Percentiles rank a stretch among this genome's conserved stretches.
Conservation (phyloP, 352 stramenopile species). For the Pythium vanterpoolii region DNA sequence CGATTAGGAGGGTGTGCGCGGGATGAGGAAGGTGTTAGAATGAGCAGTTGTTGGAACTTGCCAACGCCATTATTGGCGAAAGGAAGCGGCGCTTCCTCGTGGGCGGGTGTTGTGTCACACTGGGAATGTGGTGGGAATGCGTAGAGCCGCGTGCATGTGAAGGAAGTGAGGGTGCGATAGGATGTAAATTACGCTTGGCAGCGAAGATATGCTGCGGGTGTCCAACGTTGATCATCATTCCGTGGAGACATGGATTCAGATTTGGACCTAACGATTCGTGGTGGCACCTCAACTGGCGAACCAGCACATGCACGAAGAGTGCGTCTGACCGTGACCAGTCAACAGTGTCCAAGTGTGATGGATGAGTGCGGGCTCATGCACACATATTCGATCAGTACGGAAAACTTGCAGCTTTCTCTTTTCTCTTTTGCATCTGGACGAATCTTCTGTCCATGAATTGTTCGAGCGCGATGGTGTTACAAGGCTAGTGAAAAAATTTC, state of each 20-base stretch:
- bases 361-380: too few relatives aligned
- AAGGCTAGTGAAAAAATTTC: too few relatives aligned
- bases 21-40: slow-evolving; percentile 1
- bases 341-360: too few relatives aligned
- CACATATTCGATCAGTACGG: too few relatives aligned
- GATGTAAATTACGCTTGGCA: neutral
- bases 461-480: too few relatives aligned
- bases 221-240: slow-evolving; percentile 3
- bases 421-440: too few relatives aligned
- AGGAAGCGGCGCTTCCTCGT: neutral
- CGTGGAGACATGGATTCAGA: neutral
- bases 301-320: neutral
- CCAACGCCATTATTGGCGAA: neutral
- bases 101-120: neutral
- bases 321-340: neutral
- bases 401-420: too few relatives aligned
- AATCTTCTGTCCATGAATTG: too few relatives aligned
- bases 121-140: neutral
- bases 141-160: neutral
- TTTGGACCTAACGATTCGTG: neutral
- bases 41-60: neutral
- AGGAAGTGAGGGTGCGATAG: neutral
- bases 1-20: neutral
- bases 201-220: neutral
- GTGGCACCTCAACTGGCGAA: neutral